Base-by-base conservation (phyloP, 2,329 filamentous ascomycete species). In the Bipolaris bicolor region DNA sequence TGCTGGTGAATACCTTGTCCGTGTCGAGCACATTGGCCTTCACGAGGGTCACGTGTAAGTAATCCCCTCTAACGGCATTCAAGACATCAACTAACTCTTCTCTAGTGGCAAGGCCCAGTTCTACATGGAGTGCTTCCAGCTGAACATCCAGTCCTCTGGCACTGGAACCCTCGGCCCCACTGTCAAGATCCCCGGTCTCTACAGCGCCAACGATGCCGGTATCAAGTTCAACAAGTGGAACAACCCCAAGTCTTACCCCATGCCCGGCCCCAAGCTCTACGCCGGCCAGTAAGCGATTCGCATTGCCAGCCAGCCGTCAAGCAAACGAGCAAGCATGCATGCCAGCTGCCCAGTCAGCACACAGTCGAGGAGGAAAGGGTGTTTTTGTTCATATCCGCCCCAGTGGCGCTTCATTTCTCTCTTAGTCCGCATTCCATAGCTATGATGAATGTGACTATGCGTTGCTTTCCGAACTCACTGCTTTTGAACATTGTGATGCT, bases 161-260 rank as follows among this genome's bases (percentile, higher is more conserved):
- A 75, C 74, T 13, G 79, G 79, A 24, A 79, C 74, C 1, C 80
- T 76, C 3, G 73, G 74, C 4, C 81, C 81, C 56, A 71, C 20
- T 68, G 80, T 81, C 24, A 77, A 77, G 53, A 80, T 84, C 61
- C 82, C 81, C 0, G 81, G 82, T 13, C 76, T 80, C 1, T 84
- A 84, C 71, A 78, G 72, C 26, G 70, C 78, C 2, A 76, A 62
- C 49, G 81, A 83, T 68, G 78, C 80, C 2, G 81, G 81, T 37
- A 81, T 84, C 62, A 73, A 78, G 33, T 78, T 82, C 63, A 80
- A 82, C 67, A 82, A 75, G 62, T 73, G 68, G 70, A 70, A 63
- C 58, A 73, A 71, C 60, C 71, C 72, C 11, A 70, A 64, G 57
- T 64, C 62, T 10, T 76, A 76, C 58, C 49, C 60, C 40, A 67